Percentiles rank a stretch among this genome's conserved stretches.
Conservation (phyloP, 2,329 filamentous ascomycete genomes). For the Colletotrichum sojae region DNA sequence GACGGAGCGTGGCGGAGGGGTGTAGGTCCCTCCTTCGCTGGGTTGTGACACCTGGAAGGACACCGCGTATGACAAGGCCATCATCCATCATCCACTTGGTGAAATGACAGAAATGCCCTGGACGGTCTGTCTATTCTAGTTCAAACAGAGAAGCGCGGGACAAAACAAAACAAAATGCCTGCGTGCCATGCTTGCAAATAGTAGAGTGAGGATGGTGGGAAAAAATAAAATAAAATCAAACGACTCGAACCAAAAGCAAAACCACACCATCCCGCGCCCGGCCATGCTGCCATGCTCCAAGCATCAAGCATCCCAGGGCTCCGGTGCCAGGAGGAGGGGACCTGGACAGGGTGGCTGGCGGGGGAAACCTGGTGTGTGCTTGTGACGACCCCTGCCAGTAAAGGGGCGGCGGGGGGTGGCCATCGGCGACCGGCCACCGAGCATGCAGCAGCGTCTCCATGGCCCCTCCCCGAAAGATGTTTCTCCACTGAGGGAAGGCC, state of each 20-base stretch:
- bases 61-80: constrained; percentile 10
- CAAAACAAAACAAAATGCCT: constrained; percentile 1
- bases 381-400: not conserved
- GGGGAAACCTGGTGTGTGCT: constrained; percentile 1
- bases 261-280: constrained; percentile 15
- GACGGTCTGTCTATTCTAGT: not conserved
- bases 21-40: not conserved
- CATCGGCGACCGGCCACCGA: constrained; percentile 39
- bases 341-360: constrained; percentile 13
- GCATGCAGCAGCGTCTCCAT: constrained; percentile 31
- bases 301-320: constrained; percentile 25
- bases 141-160: not conserved
- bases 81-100: too few species aligned
- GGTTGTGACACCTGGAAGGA: constrained; percentile 2
- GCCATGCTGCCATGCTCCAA: not conserved
- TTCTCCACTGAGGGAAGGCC: constrained; percentile 30
- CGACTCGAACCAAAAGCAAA: constrained; percentile 12
- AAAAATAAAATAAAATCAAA: constrained; percentile 1
- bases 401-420: constrained; percentile 3
- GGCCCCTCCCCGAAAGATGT: not conserved
- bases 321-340: constrained; percentile 12
- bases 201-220: not conserved
- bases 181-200: too few species aligned
- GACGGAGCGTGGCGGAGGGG: not conserved
- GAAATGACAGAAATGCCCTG: too few species aligned